Base-by-base conservation (phyloP, 1,139 yeast species). In the Entelexis paramagnoliae region DNA sequence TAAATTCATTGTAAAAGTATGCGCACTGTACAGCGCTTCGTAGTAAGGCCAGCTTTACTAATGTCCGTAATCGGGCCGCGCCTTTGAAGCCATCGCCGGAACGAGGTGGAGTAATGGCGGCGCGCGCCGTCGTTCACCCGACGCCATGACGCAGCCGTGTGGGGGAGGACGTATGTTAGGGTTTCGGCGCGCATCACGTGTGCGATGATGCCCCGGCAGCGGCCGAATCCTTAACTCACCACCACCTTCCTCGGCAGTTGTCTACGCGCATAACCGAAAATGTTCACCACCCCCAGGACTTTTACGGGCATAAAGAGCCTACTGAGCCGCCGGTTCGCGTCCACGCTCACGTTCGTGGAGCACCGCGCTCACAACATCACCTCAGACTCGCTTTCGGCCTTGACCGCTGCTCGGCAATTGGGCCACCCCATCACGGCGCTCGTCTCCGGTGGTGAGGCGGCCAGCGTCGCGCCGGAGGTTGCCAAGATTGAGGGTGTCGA, bases 311-410 rank as follows among this genome's bases (percentile, higher is more conserved):
- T 29, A 4, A 28, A 28, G 20, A 29, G 46, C 39, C 20, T 20
- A 10, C 20, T 32, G 19, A 32, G 32, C 26, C 46, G 36, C 8
- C 34, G 75, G 56, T 62, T 68, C 26, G 71, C 73, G 48, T 78
- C 83, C 39, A 86, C 96, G 0, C 74, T 89, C 62, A 82, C 93
- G 1, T 78, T 85, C 59, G 69, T 88, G 45, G 96, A 88, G 68
- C 72, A 80, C 44, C 61, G 67, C 22, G 69, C 71, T 13, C 80
- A 80, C 16, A 62, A 72, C 4, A 69, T 85, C 50, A 69, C 82
- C 1, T 78, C 93, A 2, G 78, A 85, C 2, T 78, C 95, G 2
- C 73, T 85, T 55, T 64, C 67, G 33, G 72, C 72, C 13, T 55
- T 71, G 49, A 58, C 68, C 13, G 76, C 76, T 17, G 75, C 74